A percentile compares a stretch with the other conserved stretches of the same genome.
phyloP scores from a whole-genome alignment of 306 rosid species.

The Bauhinia variegata region DNA sequence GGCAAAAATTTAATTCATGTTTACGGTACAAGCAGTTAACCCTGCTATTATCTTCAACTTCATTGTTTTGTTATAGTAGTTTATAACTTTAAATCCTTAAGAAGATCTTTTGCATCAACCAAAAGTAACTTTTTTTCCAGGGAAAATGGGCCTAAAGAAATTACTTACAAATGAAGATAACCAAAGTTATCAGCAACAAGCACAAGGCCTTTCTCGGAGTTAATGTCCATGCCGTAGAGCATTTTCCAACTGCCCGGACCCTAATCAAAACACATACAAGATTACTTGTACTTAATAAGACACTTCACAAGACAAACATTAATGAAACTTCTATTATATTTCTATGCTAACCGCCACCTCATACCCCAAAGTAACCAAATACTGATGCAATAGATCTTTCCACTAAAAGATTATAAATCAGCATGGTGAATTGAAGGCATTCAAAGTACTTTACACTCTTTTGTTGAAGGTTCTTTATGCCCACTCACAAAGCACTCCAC shows the following conservation, averaged over 20 bases:
- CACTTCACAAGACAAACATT: background rate
- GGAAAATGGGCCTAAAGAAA: background rate
- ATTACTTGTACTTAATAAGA: constrained; percentile 4
- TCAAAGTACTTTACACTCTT: background rate
- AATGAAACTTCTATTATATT: background rate
- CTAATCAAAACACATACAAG: constrained; percentile 47
- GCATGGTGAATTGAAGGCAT: background rate
- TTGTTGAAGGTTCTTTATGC: too few relatives aligned
- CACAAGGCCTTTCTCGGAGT: constrained; percentile 71
- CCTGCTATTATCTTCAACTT: background rate
- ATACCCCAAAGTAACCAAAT: background rate
- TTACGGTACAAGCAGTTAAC: background rate
- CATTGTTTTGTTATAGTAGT: background rate
- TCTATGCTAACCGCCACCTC: background rate
- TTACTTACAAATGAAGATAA: constrained; percentile 71
- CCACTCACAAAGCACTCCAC: too few relatives aligned
- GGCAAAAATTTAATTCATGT: background rate
- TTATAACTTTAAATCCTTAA: background rate
- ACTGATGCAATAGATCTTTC: background rate
- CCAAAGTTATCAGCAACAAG: constrained; percentile 90
- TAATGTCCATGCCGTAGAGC: constrained; percentile 96
- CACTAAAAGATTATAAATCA: constrained; percentile 3
- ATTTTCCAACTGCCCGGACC: constrained; percentile 78
- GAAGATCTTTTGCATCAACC: background rate
- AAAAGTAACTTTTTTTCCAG: background rate